phyloP scores from a whole-genome alignment of 345 rosid genomes.

The Eucalyptus polybractea region DNA sequence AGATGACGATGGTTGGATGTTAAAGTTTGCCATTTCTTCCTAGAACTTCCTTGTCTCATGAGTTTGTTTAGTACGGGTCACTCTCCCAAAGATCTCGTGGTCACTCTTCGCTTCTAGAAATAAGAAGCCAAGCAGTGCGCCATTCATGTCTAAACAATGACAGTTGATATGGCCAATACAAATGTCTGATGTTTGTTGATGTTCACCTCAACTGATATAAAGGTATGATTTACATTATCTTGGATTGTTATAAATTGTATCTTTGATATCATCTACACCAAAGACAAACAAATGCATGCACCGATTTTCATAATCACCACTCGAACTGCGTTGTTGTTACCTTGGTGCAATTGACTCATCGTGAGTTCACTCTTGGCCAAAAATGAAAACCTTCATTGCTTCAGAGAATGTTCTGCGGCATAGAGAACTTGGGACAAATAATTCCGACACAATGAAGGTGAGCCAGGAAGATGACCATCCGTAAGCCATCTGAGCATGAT shows the following conservation, averaged over 20 bases:
- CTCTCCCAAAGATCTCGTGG: background rate
- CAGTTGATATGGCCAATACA: background rate
- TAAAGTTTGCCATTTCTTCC: background rate
- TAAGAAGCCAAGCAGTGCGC: background rate
- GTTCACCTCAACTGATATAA: background rate
- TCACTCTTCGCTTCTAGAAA: background rate
- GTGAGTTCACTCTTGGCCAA: background rate
- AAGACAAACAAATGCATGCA: background rate
- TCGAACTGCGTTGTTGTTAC: background rate
- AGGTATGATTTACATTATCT: background rate
- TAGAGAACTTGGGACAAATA: background rate
- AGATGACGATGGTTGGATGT: background rate
- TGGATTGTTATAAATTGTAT: background rate
- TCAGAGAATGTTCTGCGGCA: background rate
- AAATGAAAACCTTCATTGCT: background rate
- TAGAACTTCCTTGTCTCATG: background rate
- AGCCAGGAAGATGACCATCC: background rate
- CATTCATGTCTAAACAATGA: background rate
- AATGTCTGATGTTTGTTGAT: background rate
- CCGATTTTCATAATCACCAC: background rate
- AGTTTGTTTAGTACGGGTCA: background rate
- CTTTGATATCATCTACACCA: background rate
- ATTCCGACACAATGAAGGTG: background rate
- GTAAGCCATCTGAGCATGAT: background rate
- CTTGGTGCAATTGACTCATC: background rate